Base-by-base conservation (phyloP, 225 moss, liverwort and hornwort species). In the Sphagnum tenellum region DNA sequence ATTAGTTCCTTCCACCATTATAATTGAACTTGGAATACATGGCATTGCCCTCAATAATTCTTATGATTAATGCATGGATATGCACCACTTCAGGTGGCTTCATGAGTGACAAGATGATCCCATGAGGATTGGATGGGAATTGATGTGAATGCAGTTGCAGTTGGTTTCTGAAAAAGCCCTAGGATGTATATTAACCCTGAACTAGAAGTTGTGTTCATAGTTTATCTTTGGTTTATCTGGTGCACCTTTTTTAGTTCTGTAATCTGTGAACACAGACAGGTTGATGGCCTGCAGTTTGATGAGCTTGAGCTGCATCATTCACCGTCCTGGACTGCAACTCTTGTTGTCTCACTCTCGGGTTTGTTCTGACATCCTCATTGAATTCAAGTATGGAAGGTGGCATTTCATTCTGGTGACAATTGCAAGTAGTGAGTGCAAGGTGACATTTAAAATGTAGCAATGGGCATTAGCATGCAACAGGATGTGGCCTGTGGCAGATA, bases 301-400 rank as follows among this genome's bases (percentile, higher is more conserved):
- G 67, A 57, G 55, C 66, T 66, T 56, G 71, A 74, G 12, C 9
- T 56, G 50, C 12, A 44, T 2, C 66, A 66, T 51, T 71, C 29
- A 12, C 73, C 73, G 5, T 14, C 69, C 56, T 84, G 71, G 61
- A 67, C 68, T 71, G 78, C 84, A 57, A 78, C 67, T 62, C 74
- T 84, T 11, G 3, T 84, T 51, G 69, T 84, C 9, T 81, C 80
- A 51, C 69, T 81, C 46, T 73, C 69, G 74, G 84, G 81, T 84
- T 60, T 48, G 71, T 50, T 7, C 29, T 29, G 29, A 29, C 29
- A 29, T 29, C 29, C 29, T 29, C 29, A 1, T 29, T 29, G 29
- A 29, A 29, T 29, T 29, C 29, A 29, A 29, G 29, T 29, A 29
- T 29, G 29, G 29, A 29, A 29, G 29, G 29, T 29, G 29, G 29